Evolutionary conservation across 805 yeast genomes (phyloP).

Genomic region (Candida gorgasii): DNA sequence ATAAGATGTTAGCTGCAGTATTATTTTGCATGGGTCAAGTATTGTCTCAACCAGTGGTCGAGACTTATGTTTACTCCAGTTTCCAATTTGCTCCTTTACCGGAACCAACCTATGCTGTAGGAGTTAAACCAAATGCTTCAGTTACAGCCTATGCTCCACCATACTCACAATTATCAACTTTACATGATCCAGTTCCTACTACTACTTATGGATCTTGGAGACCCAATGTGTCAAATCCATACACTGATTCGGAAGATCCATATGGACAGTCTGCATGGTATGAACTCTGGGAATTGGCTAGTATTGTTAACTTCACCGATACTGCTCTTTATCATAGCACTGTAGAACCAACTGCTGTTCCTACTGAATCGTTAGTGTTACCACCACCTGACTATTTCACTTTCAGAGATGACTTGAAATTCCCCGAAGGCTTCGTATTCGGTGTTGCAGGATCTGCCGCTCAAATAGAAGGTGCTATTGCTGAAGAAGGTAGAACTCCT

Average conservation of each 20-base stretch:
- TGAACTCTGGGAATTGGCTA: constrained; percentile 17
- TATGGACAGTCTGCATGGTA: constrained; percentile 24
- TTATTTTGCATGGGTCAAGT: neutral
- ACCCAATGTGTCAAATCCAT: constrained; percentile 14
- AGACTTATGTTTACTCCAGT: neutral
- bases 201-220: constrained; percentile 22
- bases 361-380: constrained; percentile 12
- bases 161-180: constrained; percentile 8
- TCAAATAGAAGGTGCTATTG: constrained; percentile 38
- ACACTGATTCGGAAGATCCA: constrained; percentile 21
- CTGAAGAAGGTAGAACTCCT: constrained; percentile 33
- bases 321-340: constrained; percentile 17
- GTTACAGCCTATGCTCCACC: constrained; percentile 8
- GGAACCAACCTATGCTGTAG: constrained; percentile 7
- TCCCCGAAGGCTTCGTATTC: constrained; percentile 19
- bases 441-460: constrained; percentile 37
- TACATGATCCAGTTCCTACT: constrained; percentile 13
- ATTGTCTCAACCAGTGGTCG: constrained; percentile 4
- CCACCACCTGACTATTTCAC: constrained; percentile 20
- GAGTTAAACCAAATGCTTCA: constrained; percentile 1
- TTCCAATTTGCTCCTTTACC: constrained; percentile 6
- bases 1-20: no score
- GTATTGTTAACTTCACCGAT: constrained; percentile 16
- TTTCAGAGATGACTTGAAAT: constrained; percentile 17
- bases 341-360: constrained; percentile 21